A percentile compares a stretch with the other conserved stretches of the same genome.
Conservation (phyloP, 306 rosid species). For the Glycyrrhiza uralensis region DNA sequence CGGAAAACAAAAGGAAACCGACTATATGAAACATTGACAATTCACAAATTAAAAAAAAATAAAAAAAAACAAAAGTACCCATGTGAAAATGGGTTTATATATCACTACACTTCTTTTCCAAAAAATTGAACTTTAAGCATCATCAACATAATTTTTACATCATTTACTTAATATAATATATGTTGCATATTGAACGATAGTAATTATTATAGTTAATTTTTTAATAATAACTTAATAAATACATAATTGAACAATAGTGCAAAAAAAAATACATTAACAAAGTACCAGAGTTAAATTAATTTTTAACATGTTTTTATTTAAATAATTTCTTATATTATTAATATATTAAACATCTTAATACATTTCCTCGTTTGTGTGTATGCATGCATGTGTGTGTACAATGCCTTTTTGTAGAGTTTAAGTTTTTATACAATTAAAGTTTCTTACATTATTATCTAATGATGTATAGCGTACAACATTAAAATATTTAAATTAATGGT, state of each 20-base stretch:
- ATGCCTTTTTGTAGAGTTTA: too few species aligned
- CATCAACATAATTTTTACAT: too few species aligned
- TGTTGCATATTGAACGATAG: too few species aligned
- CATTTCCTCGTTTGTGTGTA: too few species aligned
- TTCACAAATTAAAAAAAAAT: background rate
- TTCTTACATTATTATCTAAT: too few species aligned
- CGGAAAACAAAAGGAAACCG: constrained; percentile 15
- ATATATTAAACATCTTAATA: too few species aligned
- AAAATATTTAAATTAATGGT: too few species aligned
- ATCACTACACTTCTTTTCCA: background rate
- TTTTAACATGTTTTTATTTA: background rate
- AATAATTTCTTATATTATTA: background rate
- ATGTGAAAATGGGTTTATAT: constrained; percentile 5
- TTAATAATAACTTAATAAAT: background rate
- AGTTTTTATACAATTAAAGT: too few species aligned
- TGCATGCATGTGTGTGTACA: too few species aligned
- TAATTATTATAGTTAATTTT: background rate
- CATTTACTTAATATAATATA: too few species aligned
- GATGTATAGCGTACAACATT: too few species aligned
- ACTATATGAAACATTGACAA: background rate
- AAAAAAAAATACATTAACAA: background rate
- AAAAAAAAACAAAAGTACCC: background rate
- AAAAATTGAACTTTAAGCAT: too few species aligned
- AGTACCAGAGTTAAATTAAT: background rate
- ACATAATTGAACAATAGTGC: background rate